Conservation (phyloP, 148 eudicot genomes). For the Nyssa sinensis region DNA sequence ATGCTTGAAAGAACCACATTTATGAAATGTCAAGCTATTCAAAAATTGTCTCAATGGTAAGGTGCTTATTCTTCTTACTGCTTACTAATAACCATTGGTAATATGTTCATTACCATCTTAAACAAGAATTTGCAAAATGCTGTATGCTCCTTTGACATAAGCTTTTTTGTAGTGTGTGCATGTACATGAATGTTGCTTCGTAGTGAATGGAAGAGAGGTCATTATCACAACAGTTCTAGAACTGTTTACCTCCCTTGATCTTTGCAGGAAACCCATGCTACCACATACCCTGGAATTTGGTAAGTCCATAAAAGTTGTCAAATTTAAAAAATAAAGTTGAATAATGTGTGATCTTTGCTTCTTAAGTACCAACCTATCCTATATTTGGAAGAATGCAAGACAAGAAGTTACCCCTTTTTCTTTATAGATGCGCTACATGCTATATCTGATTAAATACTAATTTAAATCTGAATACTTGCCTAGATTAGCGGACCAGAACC, state of each 20-base stretch:
- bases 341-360: not conserved
- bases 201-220: not conserved
- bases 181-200: not conserved
- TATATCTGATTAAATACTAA: too few species aligned
- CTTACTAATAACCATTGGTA: too few species aligned
- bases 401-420: not conserved
- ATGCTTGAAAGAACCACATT: too few species aligned
- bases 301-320: not conserved
- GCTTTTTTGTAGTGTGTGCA: not conserved
- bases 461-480: too few species aligned
- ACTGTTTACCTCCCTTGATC: not conserved
- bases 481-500: too few species aligned
- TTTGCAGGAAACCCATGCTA: not conserved
- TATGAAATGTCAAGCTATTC: too few species aligned
- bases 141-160: not conserved
- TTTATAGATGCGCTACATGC: not conserved
- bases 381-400: too few species aligned
- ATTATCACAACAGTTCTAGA: not conserved
- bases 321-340: not conserved
- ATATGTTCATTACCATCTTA: too few species aligned
- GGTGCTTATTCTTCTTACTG: too few species aligned
- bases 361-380: not conserved
- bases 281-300: not conserved
- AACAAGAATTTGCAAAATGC: not conserved
- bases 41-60: too few species aligned